Conservation (phyloP, 345 rosid species). For the Limnanthes douglasii region DNA sequence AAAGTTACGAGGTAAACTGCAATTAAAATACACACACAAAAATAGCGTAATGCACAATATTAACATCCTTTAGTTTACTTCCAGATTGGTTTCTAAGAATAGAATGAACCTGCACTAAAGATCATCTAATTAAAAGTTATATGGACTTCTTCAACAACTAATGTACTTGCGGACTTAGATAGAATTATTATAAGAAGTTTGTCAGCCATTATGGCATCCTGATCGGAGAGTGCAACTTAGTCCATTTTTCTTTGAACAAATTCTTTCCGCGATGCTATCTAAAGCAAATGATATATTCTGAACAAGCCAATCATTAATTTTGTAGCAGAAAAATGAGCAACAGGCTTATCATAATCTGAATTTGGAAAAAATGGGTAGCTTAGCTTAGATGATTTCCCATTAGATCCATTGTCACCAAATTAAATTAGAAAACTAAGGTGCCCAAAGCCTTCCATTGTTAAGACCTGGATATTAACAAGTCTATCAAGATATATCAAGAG, state of each 20-base stretch:
- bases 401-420: slow-evolving; percentile 80
- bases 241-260: slow-evolving; percentile 82
- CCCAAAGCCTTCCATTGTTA: slow-evolving; percentile 85
- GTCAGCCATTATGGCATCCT: slow-evolving; percentile 91
- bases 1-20: too few relatives aligned
- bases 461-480: slow-evolving; percentile 36
- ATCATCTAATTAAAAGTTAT: too few relatives aligned
- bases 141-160: too few relatives aligned
- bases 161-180: too few relatives aligned
- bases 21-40: too few relatives aligned
- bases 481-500: slow-evolving; percentile 8
- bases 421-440: slow-evolving; percentile 93
- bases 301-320: slow-evolving; percentile 85
- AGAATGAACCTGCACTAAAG: too few relatives aligned
- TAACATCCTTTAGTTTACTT: too few relatives aligned
- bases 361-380: slow-evolving; percentile 91
- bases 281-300: slow-evolving; percentile 65
- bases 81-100: too few relatives aligned
- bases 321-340: slow-evolving; percentile 72
- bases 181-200: too few relatives aligned
- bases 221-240: slow-evolving; percentile 58
- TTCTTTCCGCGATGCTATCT: slow-evolving; percentile 58
- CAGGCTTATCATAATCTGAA: slow-evolving; percentile 99
- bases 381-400: slow-evolving; percentile 68
- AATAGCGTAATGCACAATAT: too few relatives aligned